Conservation (phyloP, 495 filamentous ascomycete species). For the Penicillium angulare region DNA sequence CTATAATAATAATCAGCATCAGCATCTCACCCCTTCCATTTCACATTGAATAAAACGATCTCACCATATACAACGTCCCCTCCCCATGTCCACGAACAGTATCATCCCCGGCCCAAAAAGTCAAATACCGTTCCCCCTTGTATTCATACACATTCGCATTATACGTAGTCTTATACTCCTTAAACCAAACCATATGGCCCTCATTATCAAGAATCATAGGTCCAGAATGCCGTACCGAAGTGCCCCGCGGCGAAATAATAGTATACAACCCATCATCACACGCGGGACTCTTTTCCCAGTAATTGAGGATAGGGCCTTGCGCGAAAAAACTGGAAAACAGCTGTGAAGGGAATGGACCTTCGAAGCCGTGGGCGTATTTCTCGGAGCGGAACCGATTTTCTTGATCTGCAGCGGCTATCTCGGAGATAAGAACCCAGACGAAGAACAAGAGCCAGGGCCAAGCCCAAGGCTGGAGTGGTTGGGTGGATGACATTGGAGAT, state of each 20-base stretch:
- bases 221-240: slow-evolving; percentile 31
- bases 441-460: no score
- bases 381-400: slow-evolving; percentile 8
- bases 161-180: slow-evolving; percentile 33
- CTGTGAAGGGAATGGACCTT: slow-evolving; percentile 40
- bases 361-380: slow-evolving; percentile 32
- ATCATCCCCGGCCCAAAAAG: slow-evolving; percentile 53
- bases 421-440: not conserved
- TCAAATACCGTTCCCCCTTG: slow-evolving; percentile 43
- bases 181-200: slow-evolving; percentile 45
- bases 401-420: slow-evolving; percentile 2
- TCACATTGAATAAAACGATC: not conserved
- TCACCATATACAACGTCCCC: slow-evolving; percentile 50
- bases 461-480: no score
- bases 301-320: slow-evolving; percentile 39
- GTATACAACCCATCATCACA: slow-evolving; percentile 40
- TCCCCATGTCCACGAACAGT: slow-evolving; percentile 45
- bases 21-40: not conserved
- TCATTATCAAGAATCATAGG: slow-evolving; percentile 46
- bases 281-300: slow-evolving; percentile 24
- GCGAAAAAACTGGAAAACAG: slow-evolving; percentile 35
- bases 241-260: slow-evolving; percentile 43
- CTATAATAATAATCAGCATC: slow-evolving; percentile 17
- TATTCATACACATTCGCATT: slow-evolving; percentile 42
- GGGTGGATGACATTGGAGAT: no score